A percentile compares a stretch with the other conserved stretches of the same genome.
These are phyloP conservation scores for Cryomyces minteri DNA, from an alignment of 495 filamentous ascomycete genomes.

Conservation along the genomic window DNA sequence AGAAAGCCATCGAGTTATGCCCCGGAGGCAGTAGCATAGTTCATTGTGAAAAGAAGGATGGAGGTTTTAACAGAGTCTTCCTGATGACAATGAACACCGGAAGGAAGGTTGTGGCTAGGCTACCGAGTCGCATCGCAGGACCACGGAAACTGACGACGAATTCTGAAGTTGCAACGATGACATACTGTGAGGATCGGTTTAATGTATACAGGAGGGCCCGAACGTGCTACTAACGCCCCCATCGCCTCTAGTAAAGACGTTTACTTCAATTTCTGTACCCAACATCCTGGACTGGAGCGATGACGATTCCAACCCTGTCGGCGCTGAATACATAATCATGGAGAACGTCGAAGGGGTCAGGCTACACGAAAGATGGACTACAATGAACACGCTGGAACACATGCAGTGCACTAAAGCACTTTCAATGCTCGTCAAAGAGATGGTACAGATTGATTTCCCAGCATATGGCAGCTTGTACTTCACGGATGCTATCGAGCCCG, in stretches of 20 bases:
- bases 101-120: constrained; percentile 18
- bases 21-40: constrained; percentile 13
- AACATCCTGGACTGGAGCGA: constrained; percentile 25
- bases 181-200: constrained; percentile 18
- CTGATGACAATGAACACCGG: constrained; percentile 22
- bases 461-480: constrained; percentile 25
- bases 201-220: not conserved
- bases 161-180: constrained; percentile 29
- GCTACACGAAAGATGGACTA: constrained; percentile 21
- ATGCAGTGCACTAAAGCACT: constrained; percentile 21
- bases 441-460: constrained; percentile 23
- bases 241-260: constrained; percentile 17
- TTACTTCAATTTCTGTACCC: constrained; percentile 21
- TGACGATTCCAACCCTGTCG: constrained; percentile 18
- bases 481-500: constrained; percentile 6
- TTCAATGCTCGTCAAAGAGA: constrained; percentile 16
- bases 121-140: constrained; percentile 20
- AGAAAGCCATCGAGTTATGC: constrained; percentile 13
- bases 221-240: constrained; percentile 1
- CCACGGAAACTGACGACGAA: constrained; percentile 21
- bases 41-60: constrained; percentile 23
- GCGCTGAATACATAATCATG: constrained; percentile 29
- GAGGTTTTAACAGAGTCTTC: constrained; percentile 27
- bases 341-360: constrained; percentile 21
- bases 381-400: constrained; percentile 22